Base-by-base conservation (phyloP, 179 eudicot genomes). In the Silene coronaria region DNA sequence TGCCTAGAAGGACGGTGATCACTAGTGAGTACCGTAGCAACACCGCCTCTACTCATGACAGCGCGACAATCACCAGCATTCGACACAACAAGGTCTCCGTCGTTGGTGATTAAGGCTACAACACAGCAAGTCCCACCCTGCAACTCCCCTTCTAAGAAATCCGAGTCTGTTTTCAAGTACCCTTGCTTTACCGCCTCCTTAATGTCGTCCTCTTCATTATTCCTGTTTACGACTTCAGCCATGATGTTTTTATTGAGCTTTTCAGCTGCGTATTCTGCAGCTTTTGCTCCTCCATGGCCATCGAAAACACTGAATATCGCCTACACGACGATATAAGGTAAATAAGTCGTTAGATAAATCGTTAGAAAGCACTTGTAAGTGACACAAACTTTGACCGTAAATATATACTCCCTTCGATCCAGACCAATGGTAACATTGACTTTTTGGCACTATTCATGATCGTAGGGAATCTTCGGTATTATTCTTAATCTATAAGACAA, bases 41-140 rank as follows among this genome's bases (percentile, higher is more conserved):
- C 75, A 45, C 99, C 99, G 13, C 82, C 86, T 30, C 83, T 70
- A 81, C 99, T 95, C 26, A 91, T 68, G 13, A 95, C 97, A 16
- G 97, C 97, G 3, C 97, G 97, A 76, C 97, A 95, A 61, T 95
- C 99, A 26, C 99, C 99, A 13, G 91, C 97, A 74, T 92, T 91
- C 1, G 99, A 95, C 26, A 92, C 93, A 13, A 92, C 82, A 8
- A 95, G 86, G 64, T 90, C 78, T 19, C 96, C 93, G 0, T 87
- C 93, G 0, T 87, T 42, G 34, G 72, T 84, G 48, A 95, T 84
- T 74, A 95, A 59, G 12, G 97, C 97, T 0, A 97, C 89, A 26
- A 91, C 97, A 73, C 92, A 89, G 65, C 97, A 95, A 0, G 97
- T 75, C 28, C 99, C 99, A 16, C 99, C 97, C 0, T 76, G 80